A percentile compares a stretch with the other conserved stretches of the same genome.
phyloP scores from a whole-genome alignment of 2,329 filamentous ascomycete species.

The Atkinsonella texensis region DNA sequence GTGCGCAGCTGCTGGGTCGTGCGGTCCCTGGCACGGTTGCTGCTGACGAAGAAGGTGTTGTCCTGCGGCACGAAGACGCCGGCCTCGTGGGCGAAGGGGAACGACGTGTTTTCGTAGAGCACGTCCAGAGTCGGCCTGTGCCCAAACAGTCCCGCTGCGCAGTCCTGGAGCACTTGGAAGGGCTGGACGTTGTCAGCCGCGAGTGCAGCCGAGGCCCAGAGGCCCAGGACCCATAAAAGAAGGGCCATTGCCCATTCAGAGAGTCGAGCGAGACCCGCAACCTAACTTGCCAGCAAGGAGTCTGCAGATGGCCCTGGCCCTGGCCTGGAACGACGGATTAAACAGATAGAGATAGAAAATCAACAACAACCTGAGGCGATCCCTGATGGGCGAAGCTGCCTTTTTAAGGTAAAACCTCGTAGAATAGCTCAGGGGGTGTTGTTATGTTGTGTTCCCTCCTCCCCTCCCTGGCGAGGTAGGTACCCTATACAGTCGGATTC shows the following conservation, averaged over 20 bases:
- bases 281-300: no score
- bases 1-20: slow-evolving; percentile 14
- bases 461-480: no score
- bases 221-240: background rate
- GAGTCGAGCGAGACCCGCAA: no score
- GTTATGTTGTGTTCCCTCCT: no score
- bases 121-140: slow-evolving; percentile 22
- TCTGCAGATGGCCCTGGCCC: no score
- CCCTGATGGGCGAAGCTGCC: no score
- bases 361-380: no score
- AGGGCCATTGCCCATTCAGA: background rate
- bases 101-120: slow-evolving; percentile 23
- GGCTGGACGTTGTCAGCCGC: background rate
- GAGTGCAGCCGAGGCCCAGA: background rate
- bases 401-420: no score
- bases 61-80: slow-evolving; percentile 20
- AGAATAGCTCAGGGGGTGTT: no score
- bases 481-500: no score
- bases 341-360: no score
- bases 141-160: slow-evolving; percentile 19
- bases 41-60: slow-evolving; percentile 21
- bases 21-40: slow-evolving; percentile 18
- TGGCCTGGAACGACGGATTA: no score
- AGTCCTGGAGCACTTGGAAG: slow-evolving; percentile 7
- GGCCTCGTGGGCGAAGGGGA: slow-evolving; percentile 39